Conservation (phyloP, 2,329 filamentous ascomycete genomes). For the Colletotrichum brevisporum region DNA sequence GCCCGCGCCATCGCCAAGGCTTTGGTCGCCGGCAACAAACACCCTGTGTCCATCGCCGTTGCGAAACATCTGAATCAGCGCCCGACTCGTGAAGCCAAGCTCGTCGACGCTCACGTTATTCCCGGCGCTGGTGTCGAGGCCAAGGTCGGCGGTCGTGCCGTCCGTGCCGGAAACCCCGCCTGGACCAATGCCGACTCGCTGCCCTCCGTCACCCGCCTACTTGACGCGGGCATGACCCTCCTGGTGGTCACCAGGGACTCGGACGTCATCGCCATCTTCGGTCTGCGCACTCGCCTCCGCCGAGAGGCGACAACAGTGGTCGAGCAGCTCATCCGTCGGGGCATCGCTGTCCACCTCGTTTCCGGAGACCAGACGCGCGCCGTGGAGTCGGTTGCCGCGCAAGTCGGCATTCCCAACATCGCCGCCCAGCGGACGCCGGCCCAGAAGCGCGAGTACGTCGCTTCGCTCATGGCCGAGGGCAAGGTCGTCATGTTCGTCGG, state of each 20-base stretch:
- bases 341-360: constrained; percentile 67
- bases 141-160: constrained; percentile 43
- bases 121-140: constrained; percentile 58
- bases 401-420: constrained; percentile 54
- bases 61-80: constrained; percentile 53
- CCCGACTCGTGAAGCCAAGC: background rate
- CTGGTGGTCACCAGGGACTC: constrained; percentile 46
- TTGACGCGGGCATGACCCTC: constrained; percentile 45
- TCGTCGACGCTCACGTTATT: constrained; percentile 51
- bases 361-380: constrained; percentile 68
- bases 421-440: constrained; percentile 63
- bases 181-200: constrained; percentile 54
- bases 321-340: constrained; percentile 57
- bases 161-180: constrained; percentile 61
- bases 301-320: constrained; percentile 61
- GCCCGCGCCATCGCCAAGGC: constrained; percentile 46
- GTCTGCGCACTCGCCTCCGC: constrained; percentile 56
- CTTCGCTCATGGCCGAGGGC: constrained; percentile 50
- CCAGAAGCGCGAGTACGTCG: constrained; percentile 69
- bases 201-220: constrained; percentile 42
- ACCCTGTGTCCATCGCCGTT: constrained; percentile 67
- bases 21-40: constrained; percentile 57
- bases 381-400: constrained; percentile 64
- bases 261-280: constrained; percentile 61
- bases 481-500: constrained; percentile 69